Evolutionary conservation across 345 rosid species (phyloP).

Genomic region (Rubroshorea leprosula): DNA sequence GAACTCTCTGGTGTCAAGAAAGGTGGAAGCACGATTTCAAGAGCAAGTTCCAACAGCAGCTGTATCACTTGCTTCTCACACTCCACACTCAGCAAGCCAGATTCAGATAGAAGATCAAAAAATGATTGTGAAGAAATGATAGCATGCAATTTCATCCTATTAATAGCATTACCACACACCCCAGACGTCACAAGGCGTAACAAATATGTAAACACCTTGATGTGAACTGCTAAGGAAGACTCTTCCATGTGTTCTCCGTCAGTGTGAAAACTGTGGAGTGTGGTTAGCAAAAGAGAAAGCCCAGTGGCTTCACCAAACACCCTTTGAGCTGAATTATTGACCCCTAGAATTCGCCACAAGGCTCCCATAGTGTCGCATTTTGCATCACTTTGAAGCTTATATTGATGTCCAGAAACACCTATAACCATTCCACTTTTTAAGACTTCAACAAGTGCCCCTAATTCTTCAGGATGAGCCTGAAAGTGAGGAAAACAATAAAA

Average conservation of each 20-base stretch:
- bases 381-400: conserved; percentile 83
- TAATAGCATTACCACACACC: conserved; percentile 67
- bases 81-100: conserved; percentile 91
- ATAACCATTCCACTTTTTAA: conserved; percentile 98
- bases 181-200: conserved; percentile 88
- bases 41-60: conserved; percentile 86
- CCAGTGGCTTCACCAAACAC: conserved; percentile 98
- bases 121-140: conserved; percentile 84
- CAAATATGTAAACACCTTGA: conserved; percentile 77
- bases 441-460: conserved; percentile 85
- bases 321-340: conserved; percentile 74
- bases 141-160: conserved; percentile 77
- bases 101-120: conserved; percentile 83
- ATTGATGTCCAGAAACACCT: conserved; percentile 78
- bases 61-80: conserved; percentile 95
- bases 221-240: conserved; percentile 41
- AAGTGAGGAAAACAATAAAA: conserved; percentile 1
- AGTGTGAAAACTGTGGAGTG: conserved; percentile 83
- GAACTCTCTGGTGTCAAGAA: conserved; percentile 57
- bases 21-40: conserved; percentile 92
- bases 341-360: conserved; percentile 91
- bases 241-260: conserved; percentile 54
- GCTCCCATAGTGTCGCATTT: conserved; percentile 97
- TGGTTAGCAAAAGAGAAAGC: conserved; percentile 89
- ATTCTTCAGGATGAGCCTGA: conserved; percentile 90